Evolutionary conservation across 2,329 filamentous ascomycete species (phyloP).

Genomic region (Colletotrichum caudatum): DNA sequence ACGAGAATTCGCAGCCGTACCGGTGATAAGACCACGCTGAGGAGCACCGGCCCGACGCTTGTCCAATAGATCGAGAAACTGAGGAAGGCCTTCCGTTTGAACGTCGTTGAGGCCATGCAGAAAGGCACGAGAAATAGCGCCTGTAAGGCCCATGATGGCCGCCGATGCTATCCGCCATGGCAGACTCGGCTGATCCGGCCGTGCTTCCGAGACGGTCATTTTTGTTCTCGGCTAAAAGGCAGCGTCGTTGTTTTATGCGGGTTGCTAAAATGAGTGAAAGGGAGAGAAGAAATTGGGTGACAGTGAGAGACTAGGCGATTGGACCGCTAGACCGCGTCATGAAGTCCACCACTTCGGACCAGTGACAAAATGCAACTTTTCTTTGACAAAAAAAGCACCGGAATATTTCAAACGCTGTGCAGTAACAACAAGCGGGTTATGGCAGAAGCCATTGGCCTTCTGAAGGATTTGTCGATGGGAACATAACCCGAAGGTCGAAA

Average conservation of each 20-base stretch:
- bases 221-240: not conserved
- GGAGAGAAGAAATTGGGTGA: conserved; percentile 7
- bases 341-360: conserved; percentile 8
- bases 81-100: conserved; percentile 80
- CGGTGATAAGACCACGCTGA: conserved; percentile 84
- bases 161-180: conserved; percentile 81
- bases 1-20: conserved; percentile 14
- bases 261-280: conserved; percentile 8
- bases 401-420: not conserved
- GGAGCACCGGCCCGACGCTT: conserved; percentile 74
- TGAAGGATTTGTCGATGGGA: not conserved
- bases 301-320: conserved; percentile 16
- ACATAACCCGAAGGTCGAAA: not conserved
- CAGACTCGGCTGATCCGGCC: conserved; percentile 64
- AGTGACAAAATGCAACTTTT: not conserved
- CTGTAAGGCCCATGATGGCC: conserved; percentile 79
- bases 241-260: not conserved
- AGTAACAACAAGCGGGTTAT: not conserved
- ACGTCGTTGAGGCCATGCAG: conserved; percentile 79
- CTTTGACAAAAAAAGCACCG: not conserved
- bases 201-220: conserved; percentile 30
- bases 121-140: conserved; percentile 78
- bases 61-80: conserved; percentile 82
- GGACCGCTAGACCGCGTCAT: conserved; percentile 14
- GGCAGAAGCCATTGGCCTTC: conserved; percentile 16